A percentile compares a stretch with the other conserved stretches of the same genome.
phyloP scores from a whole-genome alignment of 768 basidiomycete genomes.

The Suillus fuscotomentosus region DNA sequence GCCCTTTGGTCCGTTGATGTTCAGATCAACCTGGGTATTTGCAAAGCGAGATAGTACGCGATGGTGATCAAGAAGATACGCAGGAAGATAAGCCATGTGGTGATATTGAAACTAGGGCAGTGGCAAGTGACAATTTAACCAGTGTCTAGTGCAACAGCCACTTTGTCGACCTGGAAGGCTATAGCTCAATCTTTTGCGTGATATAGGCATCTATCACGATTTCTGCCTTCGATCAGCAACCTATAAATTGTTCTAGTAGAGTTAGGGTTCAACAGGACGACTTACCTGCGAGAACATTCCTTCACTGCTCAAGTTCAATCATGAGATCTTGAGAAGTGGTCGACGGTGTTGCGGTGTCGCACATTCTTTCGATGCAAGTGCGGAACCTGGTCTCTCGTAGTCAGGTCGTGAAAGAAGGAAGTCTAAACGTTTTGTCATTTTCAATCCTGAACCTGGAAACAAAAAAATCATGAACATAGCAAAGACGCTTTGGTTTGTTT shows the following conservation, averaged over 20 bases:
- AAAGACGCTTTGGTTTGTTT: background rate
- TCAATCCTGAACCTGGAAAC: background rate
- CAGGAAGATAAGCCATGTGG: background rate
- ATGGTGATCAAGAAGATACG: background rate
- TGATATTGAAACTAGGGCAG: background rate
- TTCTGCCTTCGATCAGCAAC: background rate
- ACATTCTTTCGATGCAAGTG: background rate
- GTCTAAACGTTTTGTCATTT: background rate
- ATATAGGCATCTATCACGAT: background rate
- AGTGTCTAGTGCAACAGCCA: background rate
- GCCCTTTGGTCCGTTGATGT: background rate
- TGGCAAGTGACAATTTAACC: background rate
- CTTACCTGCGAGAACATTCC: background rate
- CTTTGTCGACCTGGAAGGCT: background rate
- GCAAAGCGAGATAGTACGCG: background rate
- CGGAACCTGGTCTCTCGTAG: background rate
- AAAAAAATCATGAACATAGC: background rate
- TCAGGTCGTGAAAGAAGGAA: background rate
- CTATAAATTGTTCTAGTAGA: background rate
- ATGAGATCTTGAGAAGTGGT: background rate
- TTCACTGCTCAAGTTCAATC: background rate
- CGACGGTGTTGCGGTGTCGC: background rate
- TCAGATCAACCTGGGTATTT: background rate
- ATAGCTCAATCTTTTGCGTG: background rate
- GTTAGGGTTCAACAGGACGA: background rate